These are phyloP conservation scores for Croton laevigatus DNA, from an alignment of 441 rosid genomes.

Conservation along the genomic window DNA sequence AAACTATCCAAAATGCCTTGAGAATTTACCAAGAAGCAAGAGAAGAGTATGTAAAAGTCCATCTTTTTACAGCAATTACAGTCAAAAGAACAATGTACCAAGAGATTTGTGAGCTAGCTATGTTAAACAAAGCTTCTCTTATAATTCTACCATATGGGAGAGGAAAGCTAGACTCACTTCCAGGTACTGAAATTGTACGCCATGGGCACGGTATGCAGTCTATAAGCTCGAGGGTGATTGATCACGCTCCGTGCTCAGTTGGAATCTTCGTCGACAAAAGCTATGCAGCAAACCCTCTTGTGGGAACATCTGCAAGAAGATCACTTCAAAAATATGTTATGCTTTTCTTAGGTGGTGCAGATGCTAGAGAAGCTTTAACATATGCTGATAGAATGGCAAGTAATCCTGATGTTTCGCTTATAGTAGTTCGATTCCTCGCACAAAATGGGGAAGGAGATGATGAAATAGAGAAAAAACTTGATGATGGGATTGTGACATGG, in stretches of 20 bases:
- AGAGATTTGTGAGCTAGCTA: conserved; percentile 65
- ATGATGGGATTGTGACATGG: conserved; percentile 72
- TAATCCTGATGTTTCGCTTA: conserved; percentile 40
- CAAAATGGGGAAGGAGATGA: conserved; percentile 49
- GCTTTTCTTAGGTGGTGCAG: conserved; percentile 70
- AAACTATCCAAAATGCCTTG: conserved; percentile 42
- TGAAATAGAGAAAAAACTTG: conserved; percentile 67
- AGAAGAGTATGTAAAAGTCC: conserved; percentile 32
- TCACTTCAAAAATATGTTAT: conserved; percentile 32
- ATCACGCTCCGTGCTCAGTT: conserved; percentile 69
- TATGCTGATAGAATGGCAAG: conserved; percentile 51
- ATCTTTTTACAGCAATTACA: conserved; percentile 43
- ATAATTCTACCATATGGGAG: conserved; percentile 55
- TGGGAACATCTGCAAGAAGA: too few species aligned
- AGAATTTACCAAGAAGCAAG: conserved; percentile 39
- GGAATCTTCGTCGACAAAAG: conserved; percentile 58
- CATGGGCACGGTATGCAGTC: conserved; percentile 27
- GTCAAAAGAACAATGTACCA: conserved; percentile 62
- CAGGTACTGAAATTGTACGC: conserved; percentile 35
- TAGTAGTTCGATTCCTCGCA: conserved; percentile 53
- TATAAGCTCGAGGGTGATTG: conserved; percentile 37
- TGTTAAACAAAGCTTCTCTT: conserved; percentile 40
- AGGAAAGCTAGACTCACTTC: conserved; percentile 23
- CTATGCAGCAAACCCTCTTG: conserved; percentile 23
- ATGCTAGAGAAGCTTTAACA: conserved; percentile 63